phyloP scores from a whole-genome alignment of 108 stramenopile genomes.

The Cyclostephanos invisitatus region DNA sequence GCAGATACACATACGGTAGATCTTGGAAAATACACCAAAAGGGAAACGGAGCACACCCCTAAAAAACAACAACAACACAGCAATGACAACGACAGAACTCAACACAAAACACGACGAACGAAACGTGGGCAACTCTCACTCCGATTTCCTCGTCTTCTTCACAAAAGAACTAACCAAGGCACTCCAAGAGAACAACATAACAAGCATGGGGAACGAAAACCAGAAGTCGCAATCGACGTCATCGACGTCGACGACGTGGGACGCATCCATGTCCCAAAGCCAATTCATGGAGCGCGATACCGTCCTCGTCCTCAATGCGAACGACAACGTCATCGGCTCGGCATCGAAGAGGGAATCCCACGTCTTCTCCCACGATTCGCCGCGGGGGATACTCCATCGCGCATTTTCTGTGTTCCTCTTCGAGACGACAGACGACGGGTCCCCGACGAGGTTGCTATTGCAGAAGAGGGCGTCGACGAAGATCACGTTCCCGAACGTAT shows the following conservation, averaged over 20 bases:
- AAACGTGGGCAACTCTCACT: too few relatives aligned
- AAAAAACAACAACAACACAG: too few relatives aligned
- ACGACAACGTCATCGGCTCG: constrained; percentile 82
- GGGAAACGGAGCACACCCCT: too few relatives aligned
- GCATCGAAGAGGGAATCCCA: constrained; percentile 78
- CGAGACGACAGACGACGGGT: constrained; percentile 83
- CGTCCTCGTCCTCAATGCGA: constrained; percentile 72
- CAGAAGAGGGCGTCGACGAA: constrained; percentile 94
- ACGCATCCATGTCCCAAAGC: constrained; percentile 41
- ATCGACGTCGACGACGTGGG: background rate
- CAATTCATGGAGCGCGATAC: constrained; percentile 88
- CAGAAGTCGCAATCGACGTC: background rate
- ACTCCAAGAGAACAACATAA: background rate
- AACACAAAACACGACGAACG: too few relatives aligned
- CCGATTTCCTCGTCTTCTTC: too few relatives aligned
- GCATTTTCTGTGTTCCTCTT: constrained; percentile 99
- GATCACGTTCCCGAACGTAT: constrained; percentile 98
- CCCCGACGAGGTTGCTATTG: constrained; percentile 78
- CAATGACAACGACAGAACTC: too few relatives aligned
- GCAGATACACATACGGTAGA: too few relatives aligned
- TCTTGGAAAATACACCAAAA: too few relatives aligned
- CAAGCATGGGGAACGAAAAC: background rate
- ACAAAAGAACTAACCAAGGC: background rate
- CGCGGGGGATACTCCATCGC: constrained; percentile 90
- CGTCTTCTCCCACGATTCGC: constrained; percentile 63